Evolutionary conservation across 2,329 filamentous ascomycete species (phyloP).

Genomic region (Capronia epimyces): DNA sequence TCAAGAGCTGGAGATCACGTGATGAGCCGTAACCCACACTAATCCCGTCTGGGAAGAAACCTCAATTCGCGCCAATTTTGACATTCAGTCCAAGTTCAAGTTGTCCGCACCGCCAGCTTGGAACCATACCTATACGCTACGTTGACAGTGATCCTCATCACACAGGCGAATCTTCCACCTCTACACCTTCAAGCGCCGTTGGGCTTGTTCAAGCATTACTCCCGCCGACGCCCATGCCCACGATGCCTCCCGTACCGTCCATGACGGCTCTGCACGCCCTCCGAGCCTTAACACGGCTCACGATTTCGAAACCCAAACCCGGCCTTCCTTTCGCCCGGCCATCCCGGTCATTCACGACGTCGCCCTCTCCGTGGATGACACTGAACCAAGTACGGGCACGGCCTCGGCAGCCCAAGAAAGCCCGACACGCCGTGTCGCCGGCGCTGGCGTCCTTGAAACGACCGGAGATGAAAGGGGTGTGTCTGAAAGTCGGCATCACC

Average conservation of each 20-base stretch:
- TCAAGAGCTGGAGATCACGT: neutral
- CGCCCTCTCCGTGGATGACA: constrained; percentile 55
- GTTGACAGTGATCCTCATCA: no score
- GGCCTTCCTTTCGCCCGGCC: constrained; percentile 14
- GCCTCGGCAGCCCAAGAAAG: constrained; percentile 71
- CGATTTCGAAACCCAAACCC: constrained; percentile 13
- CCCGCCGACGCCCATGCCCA: neutral
- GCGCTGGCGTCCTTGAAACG: constrained; percentile 62
- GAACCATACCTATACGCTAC: neutral
- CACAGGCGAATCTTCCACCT: neutral
- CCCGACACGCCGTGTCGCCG: constrained; percentile 81
- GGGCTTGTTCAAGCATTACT: no score
- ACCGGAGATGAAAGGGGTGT: constrained; percentile 90
- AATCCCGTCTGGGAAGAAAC: neutral
- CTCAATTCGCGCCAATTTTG: neutral
- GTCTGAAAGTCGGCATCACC: constrained; percentile 85
- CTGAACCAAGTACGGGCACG: constrained; percentile 70
- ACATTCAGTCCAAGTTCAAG: neutral
- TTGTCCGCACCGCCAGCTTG: neutral
- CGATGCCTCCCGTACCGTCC: constrained; percentile 34
- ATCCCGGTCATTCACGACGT: constrained; percentile 52
- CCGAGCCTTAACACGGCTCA: constrained; percentile 32
- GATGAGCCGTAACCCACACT: neutral
- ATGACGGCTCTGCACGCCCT: constrained; percentile 35
- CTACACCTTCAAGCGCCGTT: no score